phyloP scores from a whole-genome alignment of 2,329 filamentous ascomycete species.

The Trichoderma polysporum region DNA sequence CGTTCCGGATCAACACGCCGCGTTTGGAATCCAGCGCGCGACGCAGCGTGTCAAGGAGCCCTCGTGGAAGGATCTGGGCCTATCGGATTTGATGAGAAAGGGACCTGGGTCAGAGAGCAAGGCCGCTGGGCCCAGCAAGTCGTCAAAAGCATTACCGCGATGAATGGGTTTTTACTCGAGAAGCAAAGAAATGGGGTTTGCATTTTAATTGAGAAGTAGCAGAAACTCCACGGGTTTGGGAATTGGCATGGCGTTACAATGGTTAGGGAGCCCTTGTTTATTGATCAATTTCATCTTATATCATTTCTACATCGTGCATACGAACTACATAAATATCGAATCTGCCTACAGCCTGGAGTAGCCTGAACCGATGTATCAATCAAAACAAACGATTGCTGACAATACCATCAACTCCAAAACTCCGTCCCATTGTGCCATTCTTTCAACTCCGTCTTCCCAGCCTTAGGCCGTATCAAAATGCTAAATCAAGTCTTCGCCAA shows the following conservation, averaged over 20 bases:
- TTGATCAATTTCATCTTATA: not conserved
- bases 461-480: not conserved
- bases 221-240: not conserved
- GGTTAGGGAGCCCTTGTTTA: not conserved
- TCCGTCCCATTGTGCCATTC: constrained; percentile 20
- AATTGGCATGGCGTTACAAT: constrained; percentile 9
- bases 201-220: not conserved
- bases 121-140: constrained; percentile 14
- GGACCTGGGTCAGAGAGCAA: constrained; percentile 45
- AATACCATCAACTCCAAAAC: constrained; percentile 25
- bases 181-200: not conserved
- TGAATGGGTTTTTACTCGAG: constrained; percentile 14
- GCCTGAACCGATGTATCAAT: not conserved
- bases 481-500: constrained; percentile 56
- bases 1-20: constrained; percentile 83
- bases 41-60: constrained; percentile 70
- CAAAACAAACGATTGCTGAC: constrained; percentile 7
- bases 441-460: constrained; percentile 9
- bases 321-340: not conserved
- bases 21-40: constrained; percentile 80
- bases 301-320: not conserved
- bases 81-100: constrained; percentile 67
- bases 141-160: constrained; percentile 27
- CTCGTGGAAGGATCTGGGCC: constrained; percentile 75
- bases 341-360: not conserved